Evolutionary conservation across 306 rosid species (phyloP).

Genomic region (Cucurbita ficifolia): DNA sequence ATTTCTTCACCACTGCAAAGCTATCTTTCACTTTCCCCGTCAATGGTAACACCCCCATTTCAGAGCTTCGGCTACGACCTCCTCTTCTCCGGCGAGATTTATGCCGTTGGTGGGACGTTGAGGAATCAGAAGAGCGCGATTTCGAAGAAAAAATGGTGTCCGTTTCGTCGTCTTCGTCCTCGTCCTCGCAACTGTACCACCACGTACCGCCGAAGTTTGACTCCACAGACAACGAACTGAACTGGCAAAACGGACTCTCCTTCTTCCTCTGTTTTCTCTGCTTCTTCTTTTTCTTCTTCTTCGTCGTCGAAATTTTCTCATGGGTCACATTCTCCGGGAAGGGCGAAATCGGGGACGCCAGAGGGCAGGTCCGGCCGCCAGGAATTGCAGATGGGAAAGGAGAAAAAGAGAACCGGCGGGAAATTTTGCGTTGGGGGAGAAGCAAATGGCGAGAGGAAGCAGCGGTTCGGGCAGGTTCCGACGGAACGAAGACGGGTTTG

Average conservation of each 20-base stretch:
- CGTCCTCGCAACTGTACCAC: constrained; percentile 74
- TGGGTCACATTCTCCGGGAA: constrained; percentile 4
- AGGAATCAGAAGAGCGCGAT: constrained; percentile 65
- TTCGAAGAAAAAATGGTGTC: constrained; percentile 71
- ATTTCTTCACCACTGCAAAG: constrained; percentile 87
- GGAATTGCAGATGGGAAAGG: constrained; percentile 22
- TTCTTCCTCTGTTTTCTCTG: constrained; percentile 17
- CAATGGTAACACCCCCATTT: constrained; percentile 38
- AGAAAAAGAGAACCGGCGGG: background rate
- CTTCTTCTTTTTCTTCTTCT: constrained; percentile 22
- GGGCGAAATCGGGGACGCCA: constrained; percentile 25
- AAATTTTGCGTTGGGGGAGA: constrained; percentile 34
- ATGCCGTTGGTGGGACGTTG: constrained; percentile 25
- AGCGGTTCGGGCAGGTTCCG: constrained; percentile 9
- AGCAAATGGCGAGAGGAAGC: constrained; percentile 24
- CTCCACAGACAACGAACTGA: constrained; percentile 36
- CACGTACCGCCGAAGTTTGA: constrained; percentile 34
- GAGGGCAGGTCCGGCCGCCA: constrained; percentile 22
- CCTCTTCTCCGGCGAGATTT: constrained; percentile 13
- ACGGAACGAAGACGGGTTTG: constrained; percentile 36
- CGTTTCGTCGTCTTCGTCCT: constrained; percentile 31
- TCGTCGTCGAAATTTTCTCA: background rate
- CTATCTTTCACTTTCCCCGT: constrained; percentile 70
- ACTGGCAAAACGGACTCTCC: constrained; percentile 23
- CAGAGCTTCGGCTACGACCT: constrained; percentile 13